Percentiles rank a stretch among this genome's conserved stretches.
Conservation (phyloP, 176 grass and related monocot species). For the Bothriochloa decipiens region DNA sequence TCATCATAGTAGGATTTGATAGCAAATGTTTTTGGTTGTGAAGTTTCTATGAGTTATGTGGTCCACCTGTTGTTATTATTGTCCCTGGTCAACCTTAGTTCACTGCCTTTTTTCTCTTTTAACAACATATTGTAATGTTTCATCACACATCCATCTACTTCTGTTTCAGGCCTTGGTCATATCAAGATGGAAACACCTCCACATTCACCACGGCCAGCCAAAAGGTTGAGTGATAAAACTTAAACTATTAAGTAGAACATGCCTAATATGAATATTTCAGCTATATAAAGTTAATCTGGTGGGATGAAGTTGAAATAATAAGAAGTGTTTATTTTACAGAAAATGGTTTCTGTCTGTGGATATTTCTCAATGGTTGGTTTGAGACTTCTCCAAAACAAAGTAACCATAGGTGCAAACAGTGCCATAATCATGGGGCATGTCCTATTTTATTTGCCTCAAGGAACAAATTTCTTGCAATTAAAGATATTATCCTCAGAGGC, state of each 20-base stretch:
- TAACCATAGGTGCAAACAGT: conserved; percentile 6
- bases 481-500: conserved; percentile 1
- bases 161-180: conserved; percentile 68
- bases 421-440: neutral
- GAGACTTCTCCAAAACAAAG: conserved; percentile 15
- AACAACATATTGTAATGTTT: conserved; percentile 15
- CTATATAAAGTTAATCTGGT: conserved; percentile 1
- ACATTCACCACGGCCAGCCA: conserved; percentile 53
- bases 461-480: neutral
- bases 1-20: conserved; percentile 11
- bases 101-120: conserved; percentile 11
- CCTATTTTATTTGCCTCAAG: conserved; percentile 11
- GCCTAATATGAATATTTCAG: conserved; percentile 13
- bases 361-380: conserved; percentile 26
- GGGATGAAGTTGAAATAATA: conserved; percentile 20
- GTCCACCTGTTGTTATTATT: conserved; percentile 7
- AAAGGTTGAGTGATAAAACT: conserved; percentile 49
- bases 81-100: conserved; percentile 31
- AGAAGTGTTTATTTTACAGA: conserved; percentile 2
- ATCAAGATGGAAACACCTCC: conserved; percentile 76
- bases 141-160: conserved; percentile 28
- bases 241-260: neutral
- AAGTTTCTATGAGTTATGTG: conserved; percentile 24
- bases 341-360: conserved; percentile 25
- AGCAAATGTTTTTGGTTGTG: conserved; percentile 29